Conservation (phyloP, 2,329 filamentous ascomycete species). For the Colletotrichum graminicola region DNA sequence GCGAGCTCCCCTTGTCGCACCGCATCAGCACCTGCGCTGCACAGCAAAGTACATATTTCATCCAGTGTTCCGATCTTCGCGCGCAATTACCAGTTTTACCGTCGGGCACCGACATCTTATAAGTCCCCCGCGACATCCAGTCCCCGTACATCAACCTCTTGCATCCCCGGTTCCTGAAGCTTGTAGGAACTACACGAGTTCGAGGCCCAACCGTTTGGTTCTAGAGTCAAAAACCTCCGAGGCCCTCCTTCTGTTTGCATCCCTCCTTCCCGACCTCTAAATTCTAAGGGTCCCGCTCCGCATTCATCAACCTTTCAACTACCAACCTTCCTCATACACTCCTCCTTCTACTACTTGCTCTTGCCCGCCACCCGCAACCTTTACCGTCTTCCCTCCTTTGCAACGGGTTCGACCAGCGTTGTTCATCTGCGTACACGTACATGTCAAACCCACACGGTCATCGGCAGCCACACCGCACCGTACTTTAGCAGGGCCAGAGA, state of each 20-base stretch:
- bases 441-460: not conserved
- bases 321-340: conserved; percentile 7
- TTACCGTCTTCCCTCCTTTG: not conserved
- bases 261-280: conserved; percentile 8
- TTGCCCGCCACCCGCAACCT: not conserved
- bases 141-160: conserved; percentile 1
- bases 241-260: conserved; percentile 29
- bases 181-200: conserved; percentile 26
- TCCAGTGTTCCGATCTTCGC: conserved; percentile 39
- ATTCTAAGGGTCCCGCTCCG: conserved; percentile 16
- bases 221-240: conserved; percentile 39
- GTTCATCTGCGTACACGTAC: not conserved
- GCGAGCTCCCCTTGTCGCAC: conserved; percentile 16
- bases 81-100: conserved; percentile 37
- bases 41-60: conserved; percentile 23
- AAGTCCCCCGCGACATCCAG: conserved; percentile 32
- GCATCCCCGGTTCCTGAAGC: conserved; percentile 32
- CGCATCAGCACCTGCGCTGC: conserved; percentile 5
- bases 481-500: conserved; percentile 5
- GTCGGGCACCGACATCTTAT: conserved; percentile 40
- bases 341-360: not conserved
- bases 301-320: conserved; percentile 17
- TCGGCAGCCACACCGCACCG: conserved; percentile 1
- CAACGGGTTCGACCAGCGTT: not conserved
- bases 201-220: conserved; percentile 39